Conservation (phyloP, 768 basidiomycete genomes). For the Leccinellum rugosiceps region DNA sequence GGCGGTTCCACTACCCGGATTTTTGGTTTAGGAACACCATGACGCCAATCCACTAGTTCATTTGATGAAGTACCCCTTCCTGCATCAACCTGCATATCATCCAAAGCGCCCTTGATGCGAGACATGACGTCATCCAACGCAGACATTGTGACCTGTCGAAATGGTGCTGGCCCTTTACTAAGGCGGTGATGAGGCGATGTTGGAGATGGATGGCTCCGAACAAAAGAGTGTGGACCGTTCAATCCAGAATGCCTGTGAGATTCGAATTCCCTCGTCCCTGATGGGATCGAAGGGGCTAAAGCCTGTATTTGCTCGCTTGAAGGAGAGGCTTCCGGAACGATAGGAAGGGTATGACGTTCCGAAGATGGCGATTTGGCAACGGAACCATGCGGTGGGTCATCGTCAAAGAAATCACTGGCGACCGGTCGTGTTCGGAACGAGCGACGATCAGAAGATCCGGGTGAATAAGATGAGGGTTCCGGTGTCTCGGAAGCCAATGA, state of each 20-base stretch:
- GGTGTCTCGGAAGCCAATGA: constrained; percentile 7
- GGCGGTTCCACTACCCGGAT: constrained; percentile 18
- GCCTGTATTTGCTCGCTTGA: constrained; percentile 10
- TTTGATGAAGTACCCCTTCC: constrained; percentile 19
- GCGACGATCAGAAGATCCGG: constrained; percentile 17
- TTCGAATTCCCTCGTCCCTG: constrained; percentile 19
- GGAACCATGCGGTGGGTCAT: constrained; percentile 32
- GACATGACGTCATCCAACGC: constrained; percentile 81
- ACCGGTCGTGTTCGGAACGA: constrained; percentile 44
- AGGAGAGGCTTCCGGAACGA: constrained; percentile 14
- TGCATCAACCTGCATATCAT: constrained; percentile 57
- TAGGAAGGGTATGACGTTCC: constrained; percentile 15
- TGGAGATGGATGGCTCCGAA: constrained; percentile 16
- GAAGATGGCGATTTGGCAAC: constrained; percentile 37
- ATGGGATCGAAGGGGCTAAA: neutral
- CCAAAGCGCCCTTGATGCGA: constrained; percentile 77
- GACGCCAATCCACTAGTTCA: constrained; percentile 23
- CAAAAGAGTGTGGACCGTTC: constrained; percentile 18
- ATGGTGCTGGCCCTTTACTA: constrained; percentile 27
- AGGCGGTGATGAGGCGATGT: constrained; percentile 21
- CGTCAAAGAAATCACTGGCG: constrained; percentile 76
- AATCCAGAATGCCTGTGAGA: constrained; percentile 14
- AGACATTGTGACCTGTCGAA: constrained; percentile 59
- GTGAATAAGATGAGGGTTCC: constrained; percentile 18
- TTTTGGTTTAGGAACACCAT: constrained; percentile 19